Conservation (phyloP, 176 grass and related monocot species). For the Calamus simplicifolius region DNA sequence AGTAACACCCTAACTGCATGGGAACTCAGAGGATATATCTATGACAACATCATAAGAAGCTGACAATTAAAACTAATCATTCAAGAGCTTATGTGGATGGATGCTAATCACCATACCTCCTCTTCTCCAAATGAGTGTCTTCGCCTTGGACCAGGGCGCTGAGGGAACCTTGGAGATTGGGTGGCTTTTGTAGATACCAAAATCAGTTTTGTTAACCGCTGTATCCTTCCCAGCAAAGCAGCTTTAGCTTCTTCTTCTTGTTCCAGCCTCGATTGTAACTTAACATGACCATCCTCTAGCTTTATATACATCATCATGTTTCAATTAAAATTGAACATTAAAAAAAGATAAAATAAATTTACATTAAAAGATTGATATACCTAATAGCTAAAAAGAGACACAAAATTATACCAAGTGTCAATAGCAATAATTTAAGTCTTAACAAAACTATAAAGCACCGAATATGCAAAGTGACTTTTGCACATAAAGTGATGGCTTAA, state of each 20-base stretch:
- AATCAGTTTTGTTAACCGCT: constrained; percentile 92
- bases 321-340: constrained; percentile 34
- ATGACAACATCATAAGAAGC: neutral
- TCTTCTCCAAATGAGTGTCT: constrained; percentile 99
- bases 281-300: constrained; percentile 98
- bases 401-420: too few relatives aligned
- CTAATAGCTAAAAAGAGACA: too few relatives aligned
- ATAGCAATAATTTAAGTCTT: too few relatives aligned
- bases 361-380: too few relatives aligned
- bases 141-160: constrained; percentile 68
- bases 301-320: constrained; percentile 45
- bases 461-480: too few relatives aligned
- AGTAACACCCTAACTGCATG: too few relatives aligned
- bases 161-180: constrained; percentile 68
- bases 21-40: too few relatives aligned
- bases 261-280: constrained; percentile 88
- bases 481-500: too few relatives aligned
- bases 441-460: too few relatives aligned
- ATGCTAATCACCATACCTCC: constrained; percentile 48
- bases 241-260: constrained; percentile 99
- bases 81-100: neutral
- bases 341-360: neutral
- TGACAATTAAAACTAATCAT: neutral
- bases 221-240: constrained; percentile 90
- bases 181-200: constrained; percentile 88